These are phyloP conservation scores for Suillus hirtellus DNA, from an alignment of 768 basidiomycete species.

Conservation along the genomic window DNA sequence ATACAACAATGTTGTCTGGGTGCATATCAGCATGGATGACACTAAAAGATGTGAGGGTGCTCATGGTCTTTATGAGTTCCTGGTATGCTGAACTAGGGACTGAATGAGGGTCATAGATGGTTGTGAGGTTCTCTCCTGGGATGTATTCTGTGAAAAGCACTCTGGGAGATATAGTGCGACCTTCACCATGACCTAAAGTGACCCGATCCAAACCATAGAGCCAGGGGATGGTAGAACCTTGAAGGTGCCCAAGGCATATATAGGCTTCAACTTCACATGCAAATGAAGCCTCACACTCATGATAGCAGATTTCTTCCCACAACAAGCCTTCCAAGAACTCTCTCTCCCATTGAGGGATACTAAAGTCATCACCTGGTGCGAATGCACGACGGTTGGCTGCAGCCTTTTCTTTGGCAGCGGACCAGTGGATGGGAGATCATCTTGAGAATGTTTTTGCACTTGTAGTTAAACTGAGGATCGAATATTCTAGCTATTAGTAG, in stretches of 20 bases:
- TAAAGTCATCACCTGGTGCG: not conserved
- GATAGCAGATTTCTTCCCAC: not conserved
- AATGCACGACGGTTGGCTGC: not conserved
- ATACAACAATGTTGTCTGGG: too few relatives aligned
- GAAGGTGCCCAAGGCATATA: not conserved
- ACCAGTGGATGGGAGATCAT: not conserved
- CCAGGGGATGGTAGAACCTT: not conserved
- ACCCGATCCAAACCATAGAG: conserved; percentile 6
- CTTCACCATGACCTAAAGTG: not conserved
- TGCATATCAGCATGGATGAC: too few relatives aligned
- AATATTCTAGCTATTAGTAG: not conserved
- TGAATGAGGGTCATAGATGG: not conserved
- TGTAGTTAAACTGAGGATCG: not conserved
- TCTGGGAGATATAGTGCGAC: conserved; percentile 4
- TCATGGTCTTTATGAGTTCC: not conserved
- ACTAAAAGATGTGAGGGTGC: too few relatives aligned
- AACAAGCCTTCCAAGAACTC: not conserved
- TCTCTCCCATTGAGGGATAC: not conserved
- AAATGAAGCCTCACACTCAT: not conserved
- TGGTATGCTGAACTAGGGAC: not conserved
- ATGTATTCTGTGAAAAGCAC: conserved; percentile 6
- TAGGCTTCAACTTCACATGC: not conserved
- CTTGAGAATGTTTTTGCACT: not conserved
- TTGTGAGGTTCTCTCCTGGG: not conserved
- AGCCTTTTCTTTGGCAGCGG: not conserved